Percentiles rank a stretch among this genome's conserved stretches.
These are phyloP conservation scores for Neoascochyta sp. DNA, from an alignment of 2,329 filamentous ascomycete genomes.

Conservation along the genomic window DNA sequence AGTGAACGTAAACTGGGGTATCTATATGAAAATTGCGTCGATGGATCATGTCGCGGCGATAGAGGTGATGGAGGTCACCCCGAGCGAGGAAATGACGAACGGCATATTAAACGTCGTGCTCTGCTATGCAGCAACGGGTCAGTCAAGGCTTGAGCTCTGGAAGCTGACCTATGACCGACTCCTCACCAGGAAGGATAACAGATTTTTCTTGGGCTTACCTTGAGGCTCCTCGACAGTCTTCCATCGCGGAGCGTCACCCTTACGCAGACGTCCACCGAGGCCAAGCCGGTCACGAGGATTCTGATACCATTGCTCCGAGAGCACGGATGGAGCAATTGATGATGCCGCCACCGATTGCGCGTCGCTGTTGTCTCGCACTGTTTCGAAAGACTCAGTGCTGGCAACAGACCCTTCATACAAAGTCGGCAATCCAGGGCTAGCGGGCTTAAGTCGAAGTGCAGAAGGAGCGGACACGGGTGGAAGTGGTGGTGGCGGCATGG, in stretches of 20 bases:
- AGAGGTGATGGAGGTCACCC: constrained; percentile 5
- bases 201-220: constrained; percentile 24
- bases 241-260: constrained; percentile 34
- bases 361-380: constrained; percentile 13
- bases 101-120: constrained; percentile 6
- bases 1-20: constrained; percentile 8
- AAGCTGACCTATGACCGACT: constrained; percentile 11
- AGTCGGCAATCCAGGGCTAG: constrained; percentile 25
- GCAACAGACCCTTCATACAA: constrained; percentile 32
- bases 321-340: constrained; percentile 33
- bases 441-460: constrained; percentile 12
- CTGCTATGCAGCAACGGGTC: constrained; percentile 4
- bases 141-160: constrained; percentile 8
- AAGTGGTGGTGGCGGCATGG: constrained; percentile 9
- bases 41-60: constrained; percentile 2
- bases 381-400: constrained; percentile 18
- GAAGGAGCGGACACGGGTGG: constrained; percentile 6
- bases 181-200: constrained; percentile 23
- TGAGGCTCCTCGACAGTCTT: constrained; percentile 11
- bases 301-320: constrained; percentile 36
- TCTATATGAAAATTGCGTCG: constrained; percentile 7
- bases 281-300: constrained; percentile 38
- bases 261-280: constrained; percentile 33
- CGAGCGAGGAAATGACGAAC: constrained; percentile 4
- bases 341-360: constrained; percentile 23